These are phyloP conservation scores for Gossypium davidsonii DNA, from an alignment of 441 rosid genomes.

Conservation along the genomic window DNA sequence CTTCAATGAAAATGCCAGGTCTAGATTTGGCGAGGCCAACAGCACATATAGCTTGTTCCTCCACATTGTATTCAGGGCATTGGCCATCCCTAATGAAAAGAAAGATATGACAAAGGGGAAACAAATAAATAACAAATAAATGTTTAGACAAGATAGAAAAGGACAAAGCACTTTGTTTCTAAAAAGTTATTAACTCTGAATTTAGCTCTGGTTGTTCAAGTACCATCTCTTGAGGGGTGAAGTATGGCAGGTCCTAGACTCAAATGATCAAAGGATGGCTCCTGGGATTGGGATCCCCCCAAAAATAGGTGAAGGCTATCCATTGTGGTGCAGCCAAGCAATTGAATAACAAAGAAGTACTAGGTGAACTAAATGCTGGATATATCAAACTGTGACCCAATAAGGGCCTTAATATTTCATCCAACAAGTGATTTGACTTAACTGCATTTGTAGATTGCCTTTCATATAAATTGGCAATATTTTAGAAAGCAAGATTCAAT, in stretches of 20 bases:
- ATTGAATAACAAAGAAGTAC: neutral
- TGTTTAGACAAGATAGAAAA: neutral
- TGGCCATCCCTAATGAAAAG: constrained; percentile 76
- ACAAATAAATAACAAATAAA: neutral
- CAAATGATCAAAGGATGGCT: neutral
- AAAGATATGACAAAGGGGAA: constrained; percentile 4
- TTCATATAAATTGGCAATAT: neutral
- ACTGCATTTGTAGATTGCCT: neutral
- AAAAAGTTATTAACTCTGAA: neutral
- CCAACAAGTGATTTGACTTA: neutral
- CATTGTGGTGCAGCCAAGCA: neutral
- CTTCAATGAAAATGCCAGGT: constrained; percentile 88
- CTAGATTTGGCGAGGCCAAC: constrained; percentile 83
- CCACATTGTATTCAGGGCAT: constrained; percentile 82
- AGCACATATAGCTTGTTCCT: constrained; percentile 91
- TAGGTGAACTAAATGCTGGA: neutral
- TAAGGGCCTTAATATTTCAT: neutral
- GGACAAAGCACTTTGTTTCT: neutral
- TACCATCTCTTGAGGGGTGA: neutral
- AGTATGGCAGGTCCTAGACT: neutral
- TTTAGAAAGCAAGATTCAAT: neutral
- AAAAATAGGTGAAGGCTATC: neutral
- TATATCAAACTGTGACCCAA: neutral
- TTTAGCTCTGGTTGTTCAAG: neutral
- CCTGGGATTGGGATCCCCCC: neutral